Base-by-base conservation (phyloP, 805 yeast species). In the Yarrowia keelungensis region DNA sequence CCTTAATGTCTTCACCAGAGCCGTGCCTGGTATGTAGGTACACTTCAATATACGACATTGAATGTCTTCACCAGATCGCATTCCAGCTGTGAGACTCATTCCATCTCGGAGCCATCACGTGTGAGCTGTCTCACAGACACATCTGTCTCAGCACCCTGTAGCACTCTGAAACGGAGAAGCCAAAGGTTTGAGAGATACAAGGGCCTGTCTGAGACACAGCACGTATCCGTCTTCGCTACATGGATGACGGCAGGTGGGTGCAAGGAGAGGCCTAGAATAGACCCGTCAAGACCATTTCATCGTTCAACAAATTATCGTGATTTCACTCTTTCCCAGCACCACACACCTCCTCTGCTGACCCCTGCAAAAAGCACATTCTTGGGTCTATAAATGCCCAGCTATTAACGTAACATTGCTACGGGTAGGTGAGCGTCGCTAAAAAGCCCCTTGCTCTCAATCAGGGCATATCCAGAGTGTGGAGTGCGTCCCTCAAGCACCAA, bases 141-240 rank as follows among this genome's bases (percentile, higher is more conserved):
- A 19, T 42, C 46, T 42, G 46, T 42, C 46, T n/a, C 46, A 42
- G 19, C 46, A 42, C 19, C 19, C 47, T 9, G 47, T 45, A 19
- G 50, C 50, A 16, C 12, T 22, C 50, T 46, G 50, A 46, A 46
- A 46, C 32, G 50, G 8, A 19, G 49, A 41, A 41, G 43, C 14
- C 9, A 26, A 19, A 19, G 19, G 1, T 19, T 19, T 19, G 19
- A 1, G 19, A 19, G 19, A 19, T 19, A 19, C 19, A 19, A 19
- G 19, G 19, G 19, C 19, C 19, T 26, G 32, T 26, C 32, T 16
- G 47, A 45, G 47, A 16, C 26, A 45, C 14, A 11, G 32, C 15
- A 46, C 19, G 50, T 22, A 46, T 46, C 8, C 9, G 32, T 22
- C 50, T 46, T 46, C 50, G 50, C 50, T 46, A 46, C 50, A 46